These are phyloP conservation scores for Colletotrichum coccodes DNA, from an alignment of 2,329 filamentous ascomycete species.

Conservation along the genomic window DNA sequence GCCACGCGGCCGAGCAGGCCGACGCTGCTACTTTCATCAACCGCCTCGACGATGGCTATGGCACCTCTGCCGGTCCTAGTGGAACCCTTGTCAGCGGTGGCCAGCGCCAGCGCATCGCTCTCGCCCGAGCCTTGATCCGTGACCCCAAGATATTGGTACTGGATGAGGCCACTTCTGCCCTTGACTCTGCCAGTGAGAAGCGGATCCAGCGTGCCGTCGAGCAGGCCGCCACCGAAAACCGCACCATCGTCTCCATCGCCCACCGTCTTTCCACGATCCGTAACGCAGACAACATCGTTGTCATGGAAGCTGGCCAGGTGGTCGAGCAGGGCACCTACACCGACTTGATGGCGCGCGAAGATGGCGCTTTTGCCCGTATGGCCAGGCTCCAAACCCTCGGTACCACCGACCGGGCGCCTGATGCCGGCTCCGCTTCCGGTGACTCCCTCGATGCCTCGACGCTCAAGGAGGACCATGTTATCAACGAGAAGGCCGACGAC, in stretches of 20 bases:
- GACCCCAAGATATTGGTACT: slow-evolving; percentile 60
- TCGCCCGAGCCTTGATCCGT: slow-evolving; percentile 60
- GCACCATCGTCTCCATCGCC: slow-evolving; percentile 75
- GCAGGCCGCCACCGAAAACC: slow-evolving; percentile 50
- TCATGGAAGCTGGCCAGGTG: slow-evolving; percentile 68
- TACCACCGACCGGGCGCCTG: slow-evolving; percentile 22
- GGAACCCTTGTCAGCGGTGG: slow-evolving; percentile 61
- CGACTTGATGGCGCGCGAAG: slow-evolving; percentile 60
- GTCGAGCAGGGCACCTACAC: slow-evolving; percentile 73
- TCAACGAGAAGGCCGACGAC: slow-evolving; percentile 17
- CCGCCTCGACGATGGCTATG: slow-evolving; percentile 57
- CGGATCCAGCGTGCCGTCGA: slow-evolving; percentile 54
- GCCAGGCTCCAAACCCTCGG: slow-evolving; percentile 38
- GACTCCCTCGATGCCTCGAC: slow-evolving; percentile 32
- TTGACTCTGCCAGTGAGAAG: slow-evolving; percentile 60
- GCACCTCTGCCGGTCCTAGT: slow-evolving; percentile 55
- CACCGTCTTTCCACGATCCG: slow-evolving; percentile 70
- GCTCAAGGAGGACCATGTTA: slow-evolving; percentile 22
- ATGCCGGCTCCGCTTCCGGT: slow-evolving; percentile 31
- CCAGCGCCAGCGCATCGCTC: slow-evolving; percentile 61
- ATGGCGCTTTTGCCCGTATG: slow-evolving; percentile 44
- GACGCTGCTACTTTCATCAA: slow-evolving; percentile 64
- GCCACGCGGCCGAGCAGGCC: slow-evolving; percentile 60
- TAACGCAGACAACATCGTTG: slow-evolving; percentile 74
- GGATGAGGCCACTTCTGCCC: slow-evolving; percentile 63